phyloP scores from a whole-genome alignment of 345 rosid genomes.

The Citrus reticulata region DNA sequence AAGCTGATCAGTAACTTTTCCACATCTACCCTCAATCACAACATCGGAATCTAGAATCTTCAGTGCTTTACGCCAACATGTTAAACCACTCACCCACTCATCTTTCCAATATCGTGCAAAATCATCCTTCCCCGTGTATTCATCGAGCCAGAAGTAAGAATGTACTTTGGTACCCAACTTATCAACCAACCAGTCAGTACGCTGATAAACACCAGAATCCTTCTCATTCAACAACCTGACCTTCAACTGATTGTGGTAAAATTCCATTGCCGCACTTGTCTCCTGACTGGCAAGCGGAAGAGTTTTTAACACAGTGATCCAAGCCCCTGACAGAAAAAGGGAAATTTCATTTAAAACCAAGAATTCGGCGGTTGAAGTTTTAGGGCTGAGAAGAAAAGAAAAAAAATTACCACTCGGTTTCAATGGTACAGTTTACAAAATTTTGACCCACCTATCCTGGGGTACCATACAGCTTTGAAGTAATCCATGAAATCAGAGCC shows the following conservation, averaged over 20 bases:
- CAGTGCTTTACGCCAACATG: constrained; percentile 75
- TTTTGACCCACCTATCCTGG: constrained; percentile 56
- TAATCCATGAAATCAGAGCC: constrained; percentile 66
- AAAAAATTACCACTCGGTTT: not conserved
- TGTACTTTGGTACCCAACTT: constrained; percentile 90
- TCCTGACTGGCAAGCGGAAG: constrained; percentile 87
- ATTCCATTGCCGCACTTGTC: constrained; percentile 85
- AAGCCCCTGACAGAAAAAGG: constrained; percentile 43
- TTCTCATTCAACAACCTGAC: constrained; percentile 74
- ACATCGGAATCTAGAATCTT: constrained; percentile 71
- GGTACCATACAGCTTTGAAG: constrained; percentile 84
- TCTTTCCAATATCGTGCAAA: constrained; percentile 82
- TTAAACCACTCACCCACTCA: constrained; percentile 87
- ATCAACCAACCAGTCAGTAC: constrained; percentile 93
- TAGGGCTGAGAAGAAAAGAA: not conserved
- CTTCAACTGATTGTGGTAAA: constrained; percentile 81
- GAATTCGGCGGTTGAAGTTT: not conserved
- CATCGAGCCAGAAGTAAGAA: constrained; percentile 97
- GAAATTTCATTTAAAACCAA: not conserved
- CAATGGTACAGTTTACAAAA: not conserved
- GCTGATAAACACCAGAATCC: constrained; percentile 58
- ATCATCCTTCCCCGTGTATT: constrained; percentile 69
- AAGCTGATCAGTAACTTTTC: constrained; percentile 52
- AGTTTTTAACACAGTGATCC: constrained; percentile 55
- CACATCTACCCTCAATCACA: constrained; percentile 46